Base-by-base conservation (phyloP, 495 filamentous ascomycete species). In the Staphylotrichum longicolle region DNA sequence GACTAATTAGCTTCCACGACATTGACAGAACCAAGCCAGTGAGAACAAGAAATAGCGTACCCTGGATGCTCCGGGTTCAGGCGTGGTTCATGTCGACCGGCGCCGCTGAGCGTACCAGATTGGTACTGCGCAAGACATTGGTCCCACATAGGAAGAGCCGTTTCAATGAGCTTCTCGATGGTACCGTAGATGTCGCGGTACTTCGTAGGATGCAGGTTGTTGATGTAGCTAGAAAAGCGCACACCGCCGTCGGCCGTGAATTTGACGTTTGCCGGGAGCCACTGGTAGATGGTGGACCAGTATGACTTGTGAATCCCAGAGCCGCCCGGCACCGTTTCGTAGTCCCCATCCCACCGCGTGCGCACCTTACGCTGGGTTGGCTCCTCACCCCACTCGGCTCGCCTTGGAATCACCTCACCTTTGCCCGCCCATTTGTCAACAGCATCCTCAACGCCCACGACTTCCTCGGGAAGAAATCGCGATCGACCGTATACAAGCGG, bases 151-250 rank as follows among this genome's bases (percentile, higher is more conserved):
- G 83, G 83, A 3, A 90, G 70, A 1, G 78, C 70, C 7, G 59
- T 70, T 3, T 76, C 60, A 10, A 88, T 72, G 37, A 86, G 67
- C 48, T 79, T 70, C 60, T 85, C 84, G n/a, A 88, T 65, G 0
- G 76, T 70, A 3, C 40, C 40, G 61, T 88, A 90, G 14, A 88
- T 77, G 0, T 64, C 60, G 3, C 54, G 57, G 58, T 86, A 72
- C 20, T 76, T 66, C 5, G 37, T 54, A 0, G 86, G 86, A 59
- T 87, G 82, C 0, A 86, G 70, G 54, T 87, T 88, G 67, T 89
- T 90, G 74, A 89, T 85, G 66, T 88, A 87, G 76, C 79, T 69
- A 78, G 85, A 66, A 83, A 92, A 73, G 83, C 86, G 57, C 86
- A 91, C 76, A 78, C 78, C 30, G 72, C 79, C 72, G 74, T 77